phyloP scores from a whole-genome alignment of 2,329 filamentous ascomycete genomes.

The Stachybotrys echinatus region DNA sequence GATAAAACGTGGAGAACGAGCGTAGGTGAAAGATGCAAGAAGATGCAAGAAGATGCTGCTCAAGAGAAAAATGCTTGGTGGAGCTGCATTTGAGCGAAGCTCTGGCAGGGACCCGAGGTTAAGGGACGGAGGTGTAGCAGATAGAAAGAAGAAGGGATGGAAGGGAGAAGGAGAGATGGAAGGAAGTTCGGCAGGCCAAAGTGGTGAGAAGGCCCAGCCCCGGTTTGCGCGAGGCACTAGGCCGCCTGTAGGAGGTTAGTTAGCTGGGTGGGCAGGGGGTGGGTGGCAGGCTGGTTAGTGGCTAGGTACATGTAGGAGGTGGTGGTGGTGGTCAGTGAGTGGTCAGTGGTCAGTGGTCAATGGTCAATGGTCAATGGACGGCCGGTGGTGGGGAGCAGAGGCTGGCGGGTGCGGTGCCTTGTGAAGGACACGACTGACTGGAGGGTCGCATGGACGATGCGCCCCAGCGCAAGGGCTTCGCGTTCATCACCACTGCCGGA shows the following conservation, averaged over 20 bases:
- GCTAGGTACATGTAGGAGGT: too few species aligned
- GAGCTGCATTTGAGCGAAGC: not conserved
- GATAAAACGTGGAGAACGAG: not conserved
- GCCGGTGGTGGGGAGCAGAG: not conserved
- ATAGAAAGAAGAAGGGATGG: conserved; percentile 1
- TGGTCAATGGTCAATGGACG: not conserved
- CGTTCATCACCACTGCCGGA: not conserved
- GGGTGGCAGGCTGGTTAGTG: too few species aligned
- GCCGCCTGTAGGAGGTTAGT: not conserved
- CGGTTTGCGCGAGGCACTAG: not conserved
- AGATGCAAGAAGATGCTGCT: not conserved
- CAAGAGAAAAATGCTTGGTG: not conserved
- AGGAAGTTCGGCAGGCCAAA: conserved; percentile 7
- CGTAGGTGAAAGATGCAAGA: not conserved
- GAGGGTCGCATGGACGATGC: not conserved
- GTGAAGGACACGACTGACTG: too few species aligned
- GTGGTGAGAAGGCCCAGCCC: not conserved
- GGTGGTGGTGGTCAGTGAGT: not conserved
- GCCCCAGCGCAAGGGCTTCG: not conserved
- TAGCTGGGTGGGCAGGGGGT: too few species aligned
- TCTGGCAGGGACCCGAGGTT: conserved; percentile 3
- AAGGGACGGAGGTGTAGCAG: conserved; percentile 1
- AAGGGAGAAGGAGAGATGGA: conserved; percentile 7
- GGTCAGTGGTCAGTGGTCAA: not conserved
- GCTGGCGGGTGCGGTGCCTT: not conserved